Conservation (phyloP, 768 basidiomycete genomes). For the Tylopilus sp. region DNA sequence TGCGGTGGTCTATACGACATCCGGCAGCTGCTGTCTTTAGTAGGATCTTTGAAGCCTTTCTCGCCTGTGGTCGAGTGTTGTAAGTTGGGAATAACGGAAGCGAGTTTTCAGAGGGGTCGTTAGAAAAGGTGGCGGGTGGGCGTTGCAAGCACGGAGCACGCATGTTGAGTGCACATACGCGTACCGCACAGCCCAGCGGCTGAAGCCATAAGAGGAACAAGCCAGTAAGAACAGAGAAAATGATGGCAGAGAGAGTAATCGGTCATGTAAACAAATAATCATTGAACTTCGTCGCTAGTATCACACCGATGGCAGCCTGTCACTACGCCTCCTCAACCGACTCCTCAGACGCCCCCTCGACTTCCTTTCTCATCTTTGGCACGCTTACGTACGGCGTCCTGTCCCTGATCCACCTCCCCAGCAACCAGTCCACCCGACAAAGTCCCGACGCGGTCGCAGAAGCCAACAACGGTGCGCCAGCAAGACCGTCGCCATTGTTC, state of each 20-base stretch:
- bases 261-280: too few relatives aligned
- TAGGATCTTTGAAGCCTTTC: too few relatives aligned
- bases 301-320: too few relatives aligned
- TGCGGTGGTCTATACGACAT: neutral
- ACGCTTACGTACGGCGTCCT: conserved; percentile 65
- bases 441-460: conserved; percentile 83
- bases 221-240: too few relatives aligned
- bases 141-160: too few relatives aligned
- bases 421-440: conserved; percentile 77
- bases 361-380: conserved; percentile 58
- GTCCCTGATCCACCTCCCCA: conserved; percentile 70
- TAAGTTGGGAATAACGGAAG: neutral
- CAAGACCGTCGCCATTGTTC: conserved; percentile 75
- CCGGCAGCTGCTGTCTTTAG: neutral
- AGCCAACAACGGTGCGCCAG: conserved; percentile 56
- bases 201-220: too few relatives aligned
- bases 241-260: too few relatives aligned
- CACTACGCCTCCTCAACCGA: conserved; percentile 25
- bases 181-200: too few relatives aligned
- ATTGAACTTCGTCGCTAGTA: neutral
- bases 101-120: too few relatives aligned
- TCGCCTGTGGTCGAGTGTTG: neutral
- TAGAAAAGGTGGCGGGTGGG: too few relatives aligned
- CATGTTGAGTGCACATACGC: too few relatives aligned
- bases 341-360: conserved; percentile 38